These are phyloP conservation scores for Coprinopsis strossmayeri DNA, from an alignment of 768 basidiomycete species.

Conservation along the genomic window DNA sequence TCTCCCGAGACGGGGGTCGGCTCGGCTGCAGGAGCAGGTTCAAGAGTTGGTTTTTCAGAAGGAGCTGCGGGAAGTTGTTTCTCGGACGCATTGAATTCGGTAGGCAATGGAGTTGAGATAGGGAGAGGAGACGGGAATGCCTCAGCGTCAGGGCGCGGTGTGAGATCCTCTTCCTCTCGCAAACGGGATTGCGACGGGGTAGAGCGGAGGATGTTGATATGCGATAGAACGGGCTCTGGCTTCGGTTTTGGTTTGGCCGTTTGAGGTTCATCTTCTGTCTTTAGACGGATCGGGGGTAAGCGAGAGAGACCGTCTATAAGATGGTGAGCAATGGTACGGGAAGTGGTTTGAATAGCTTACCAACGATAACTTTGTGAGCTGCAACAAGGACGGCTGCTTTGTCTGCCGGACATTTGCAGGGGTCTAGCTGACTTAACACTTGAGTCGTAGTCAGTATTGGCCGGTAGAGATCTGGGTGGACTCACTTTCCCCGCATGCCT, in stretches of 20 bases:
- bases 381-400: constrained; percentile 78
- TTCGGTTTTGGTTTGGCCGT: constrained; percentile 16
- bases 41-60: not conserved
- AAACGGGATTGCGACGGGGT: not conserved
- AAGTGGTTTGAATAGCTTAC: constrained; percentile 32
- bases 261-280: constrained; percentile 32
- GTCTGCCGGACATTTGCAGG: constrained; percentile 54
- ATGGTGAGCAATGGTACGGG: not conserved
- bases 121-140: not conserved
- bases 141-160: too few species aligned
- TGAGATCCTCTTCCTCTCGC: too few species aligned
- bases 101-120: not conserved
- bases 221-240: not conserved
- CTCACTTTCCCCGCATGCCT: constrained; percentile 73
- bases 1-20: constrained; percentile 73
- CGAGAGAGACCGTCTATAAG: constrained; percentile 64
- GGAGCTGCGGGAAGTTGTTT: not conserved
- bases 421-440: constrained; percentile 34
- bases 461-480: not conserved
- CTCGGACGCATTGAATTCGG: not conserved
- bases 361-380: constrained; percentile 83
- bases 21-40: constrained; percentile 13
- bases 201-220: not conserved
- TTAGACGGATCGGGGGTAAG: constrained; percentile 68
- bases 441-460: not conserved